Evolutionary conservation across 768 basidiomycete species (phyloP).

Genomic region (Melanogaster broomeanus): DNA sequence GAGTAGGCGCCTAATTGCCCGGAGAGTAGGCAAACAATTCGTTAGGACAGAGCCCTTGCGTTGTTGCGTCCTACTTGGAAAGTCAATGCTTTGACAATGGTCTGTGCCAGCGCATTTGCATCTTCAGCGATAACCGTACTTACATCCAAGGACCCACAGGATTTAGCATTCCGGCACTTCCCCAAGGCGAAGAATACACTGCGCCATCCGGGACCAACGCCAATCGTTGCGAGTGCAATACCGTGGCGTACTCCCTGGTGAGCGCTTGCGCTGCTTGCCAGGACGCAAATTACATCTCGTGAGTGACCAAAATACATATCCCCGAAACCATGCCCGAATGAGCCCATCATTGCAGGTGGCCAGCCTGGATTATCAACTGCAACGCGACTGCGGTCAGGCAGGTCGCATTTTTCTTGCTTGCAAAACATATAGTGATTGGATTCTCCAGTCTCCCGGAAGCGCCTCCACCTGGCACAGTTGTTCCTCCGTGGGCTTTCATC

Average conservation of each 20-base stretch:
- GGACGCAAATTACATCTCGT: conserved; percentile 11
- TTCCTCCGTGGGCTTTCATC: conserved; percentile 33
- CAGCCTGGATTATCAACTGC: conserved; percentile 3
- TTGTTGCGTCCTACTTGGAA: conserved; percentile 41
- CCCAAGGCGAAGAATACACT: conserved; percentile 36
- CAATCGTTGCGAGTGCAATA: conserved; percentile 34
- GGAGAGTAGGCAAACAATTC: conserved; percentile 3
- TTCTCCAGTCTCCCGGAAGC: conserved; percentile 16
- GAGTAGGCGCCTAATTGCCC: not conserved
- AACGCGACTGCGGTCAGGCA: not conserved
- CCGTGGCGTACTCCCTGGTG: conserved; percentile 35
- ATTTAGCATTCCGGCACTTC: conserved; percentile 5
- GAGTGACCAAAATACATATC: conserved; percentile 5
- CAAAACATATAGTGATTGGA: not conserved
- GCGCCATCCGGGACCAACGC: conserved; percentile 38
- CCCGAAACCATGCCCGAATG: not conserved
- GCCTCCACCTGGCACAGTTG: conserved; percentile 21
- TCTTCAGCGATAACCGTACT: not conserved
- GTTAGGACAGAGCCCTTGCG: conserved; percentile 39
- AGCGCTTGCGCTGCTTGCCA: conserved; percentile 38
- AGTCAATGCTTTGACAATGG: conserved; percentile 2
- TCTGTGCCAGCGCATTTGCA: not conserved
- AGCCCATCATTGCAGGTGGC: conserved; percentile 1
- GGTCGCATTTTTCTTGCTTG: not conserved
- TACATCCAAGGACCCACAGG: not conserved